Evolutionary conservation across 2,329 filamentous ascomycete genomes (phyloP).

Genomic region (Escovopsis sp.): DNA sequence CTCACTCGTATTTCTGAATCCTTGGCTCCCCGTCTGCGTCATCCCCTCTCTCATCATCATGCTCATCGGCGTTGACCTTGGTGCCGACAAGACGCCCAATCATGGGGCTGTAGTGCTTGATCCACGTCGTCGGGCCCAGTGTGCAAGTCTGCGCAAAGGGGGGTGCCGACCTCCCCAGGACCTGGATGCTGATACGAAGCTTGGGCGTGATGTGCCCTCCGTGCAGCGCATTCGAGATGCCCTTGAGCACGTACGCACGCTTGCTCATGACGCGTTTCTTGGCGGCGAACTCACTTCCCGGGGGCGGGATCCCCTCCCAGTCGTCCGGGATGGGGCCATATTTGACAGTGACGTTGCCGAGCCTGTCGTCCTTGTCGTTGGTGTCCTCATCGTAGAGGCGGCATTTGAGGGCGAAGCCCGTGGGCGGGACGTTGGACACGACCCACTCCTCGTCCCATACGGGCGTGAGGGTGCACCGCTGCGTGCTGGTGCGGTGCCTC

Average conservation of each 20-base stretch:
- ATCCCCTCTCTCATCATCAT: constrained; percentile 22
- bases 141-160: constrained; percentile 63
- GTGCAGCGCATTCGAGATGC: constrained; percentile 47
- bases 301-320: constrained; percentile 54
- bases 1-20: constrained; percentile 63
- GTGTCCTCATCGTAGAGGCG: constrained; percentile 84
- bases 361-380: constrained; percentile 69
- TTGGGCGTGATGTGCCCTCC: constrained; percentile 53
- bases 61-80: constrained; percentile 48
- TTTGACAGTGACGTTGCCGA: constrained; percentile 70
- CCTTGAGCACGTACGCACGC: constrained; percentile 64
- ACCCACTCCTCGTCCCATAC: constrained; percentile 78
- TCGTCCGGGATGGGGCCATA: constrained; percentile 43
- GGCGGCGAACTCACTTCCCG: constrained; percentile 47
- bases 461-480: constrained; percentile 58
- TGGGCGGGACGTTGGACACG: constrained; percentile 70
- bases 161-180: constrained; percentile 61
- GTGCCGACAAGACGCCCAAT: constrained; percentile 68
- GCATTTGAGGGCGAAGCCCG: constrained; percentile 73
- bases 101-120: constrained; percentile 77
- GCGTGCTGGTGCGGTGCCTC: constrained; percentile 59
- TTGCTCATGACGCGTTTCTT: constrained; percentile 82
- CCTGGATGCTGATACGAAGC: constrained; percentile 58
- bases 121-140: constrained; percentile 58
- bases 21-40: constrained; percentile 27